These are phyloP conservation scores for Penicillium angulare DNA, from an alignment of 495 filamentous ascomycete genomes.

Conservation along the genomic window DNA sequence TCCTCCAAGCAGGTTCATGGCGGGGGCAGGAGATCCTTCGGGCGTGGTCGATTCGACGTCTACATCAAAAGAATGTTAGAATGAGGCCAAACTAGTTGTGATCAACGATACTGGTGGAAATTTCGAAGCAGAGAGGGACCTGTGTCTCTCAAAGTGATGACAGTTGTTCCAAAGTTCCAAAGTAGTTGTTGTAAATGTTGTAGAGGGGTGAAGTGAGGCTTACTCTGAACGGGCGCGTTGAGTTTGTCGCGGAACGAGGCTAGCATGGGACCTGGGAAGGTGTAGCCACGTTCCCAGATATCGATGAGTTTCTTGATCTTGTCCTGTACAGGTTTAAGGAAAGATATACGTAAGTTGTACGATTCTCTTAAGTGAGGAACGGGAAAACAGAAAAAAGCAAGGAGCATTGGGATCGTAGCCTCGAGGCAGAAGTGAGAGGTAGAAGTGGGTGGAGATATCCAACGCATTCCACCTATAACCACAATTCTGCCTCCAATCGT, in stretches of 20 bases:
- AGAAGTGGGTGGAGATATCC: slow-evolving; percentile 24
- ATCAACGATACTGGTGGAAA: too few species aligned
- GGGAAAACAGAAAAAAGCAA: too few species aligned
- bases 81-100: neutral
- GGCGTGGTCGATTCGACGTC: slow-evolving; percentile 75
- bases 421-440: too few species aligned
- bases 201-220: slow-evolving; percentile 28
- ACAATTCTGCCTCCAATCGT: neutral
- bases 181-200: too few species aligned
- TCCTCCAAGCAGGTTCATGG: slow-evolving; percentile 38
- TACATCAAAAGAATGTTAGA: slow-evolving; percentile 29
- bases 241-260: slow-evolving; percentile 83
- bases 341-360: slow-evolving; percentile 51
- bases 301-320: slow-evolving; percentile 95
- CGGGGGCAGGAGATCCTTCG: slow-evolving; percentile 70
- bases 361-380: slow-evolving; percentile 39
- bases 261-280: slow-evolving; percentile 82
- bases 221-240: slow-evolving; percentile 62
- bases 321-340: slow-evolving; percentile 62
- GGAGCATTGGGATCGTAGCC: too few species aligned
- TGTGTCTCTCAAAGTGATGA: too few species aligned
- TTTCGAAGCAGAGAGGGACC: neutral
- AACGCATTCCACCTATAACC: neutral
- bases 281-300: slow-evolving; percentile 95
- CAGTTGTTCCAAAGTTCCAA: too few species aligned